A percentile compares a stretch with the other conserved stretches of the same genome.
These are phyloP conservation scores for Oehlia diaphana DNA, from an alignment of 192 early-diverging fungal genomes.

Conservation along the genomic window DNA sequence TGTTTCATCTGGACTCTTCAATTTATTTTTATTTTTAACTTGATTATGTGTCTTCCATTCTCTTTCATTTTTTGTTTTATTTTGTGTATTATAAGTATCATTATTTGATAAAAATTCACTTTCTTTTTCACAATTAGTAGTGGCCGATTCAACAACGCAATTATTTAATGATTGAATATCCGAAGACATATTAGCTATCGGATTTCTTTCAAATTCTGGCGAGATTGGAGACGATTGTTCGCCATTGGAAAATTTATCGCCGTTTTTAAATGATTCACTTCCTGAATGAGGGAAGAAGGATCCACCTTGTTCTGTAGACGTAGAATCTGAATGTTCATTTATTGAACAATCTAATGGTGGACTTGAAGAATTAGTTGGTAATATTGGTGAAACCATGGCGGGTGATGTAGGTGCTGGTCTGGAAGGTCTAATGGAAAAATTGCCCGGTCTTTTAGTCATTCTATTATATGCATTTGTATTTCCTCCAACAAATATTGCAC, in stretches of 20 bases:
- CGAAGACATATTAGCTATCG: not conserved
- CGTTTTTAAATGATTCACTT: not conserved
- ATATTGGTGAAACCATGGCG: constrained; percentile 1
- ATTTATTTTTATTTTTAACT: not conserved
- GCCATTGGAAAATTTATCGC: not conserved
- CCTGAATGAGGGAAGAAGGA: not conserved
- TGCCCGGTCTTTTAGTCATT: not conserved
- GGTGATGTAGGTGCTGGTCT: constrained; percentile 19
- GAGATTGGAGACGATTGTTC: constrained; percentile 6
- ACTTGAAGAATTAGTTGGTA: constrained; percentile 15
- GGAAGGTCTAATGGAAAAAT: constrained; percentile 21
- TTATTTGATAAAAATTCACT: not conserved
- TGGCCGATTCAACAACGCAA: not conserved
- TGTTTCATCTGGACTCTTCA: constrained; percentile 17
- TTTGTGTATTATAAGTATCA: not conserved
- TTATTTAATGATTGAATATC: not conserved
- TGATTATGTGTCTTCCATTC: constrained; percentile 1
- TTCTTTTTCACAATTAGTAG: not conserved
- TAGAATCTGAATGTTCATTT: not conserved
- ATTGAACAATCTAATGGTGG: constrained; percentile 4
- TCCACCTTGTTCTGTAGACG: not conserved
- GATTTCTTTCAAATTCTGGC: not conserved
- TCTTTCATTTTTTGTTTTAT: constrained; percentile 2
- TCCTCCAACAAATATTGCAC: constrained; percentile 15
- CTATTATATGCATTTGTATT: constrained; percentile 1